These are phyloP conservation scores for Leptodermis oblonga DNA, from an alignment of 257 asterid species.

Conservation along the genomic window DNA sequence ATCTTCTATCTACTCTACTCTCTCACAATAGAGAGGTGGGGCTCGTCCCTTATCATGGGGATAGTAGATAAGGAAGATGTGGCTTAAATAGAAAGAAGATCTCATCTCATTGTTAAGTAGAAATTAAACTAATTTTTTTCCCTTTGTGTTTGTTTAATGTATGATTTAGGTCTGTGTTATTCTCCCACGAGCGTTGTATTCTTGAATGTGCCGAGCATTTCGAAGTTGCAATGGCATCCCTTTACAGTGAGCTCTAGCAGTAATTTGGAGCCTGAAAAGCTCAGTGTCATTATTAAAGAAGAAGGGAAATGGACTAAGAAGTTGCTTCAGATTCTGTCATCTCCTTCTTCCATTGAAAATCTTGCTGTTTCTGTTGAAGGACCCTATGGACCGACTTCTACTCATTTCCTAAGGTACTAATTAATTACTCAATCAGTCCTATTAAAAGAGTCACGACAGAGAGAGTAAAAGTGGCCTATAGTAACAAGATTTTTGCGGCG, in stretches of 20 bases:
- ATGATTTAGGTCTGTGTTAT: slow-evolving; percentile 46
- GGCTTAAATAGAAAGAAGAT: too few relatives aligned
- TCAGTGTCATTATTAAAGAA: slow-evolving; percentile 56
- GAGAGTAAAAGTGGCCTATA: too few relatives aligned
- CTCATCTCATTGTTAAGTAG: too few relatives aligned
- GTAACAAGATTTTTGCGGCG: too few relatives aligned
- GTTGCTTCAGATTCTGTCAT: slow-evolving; percentile 57
- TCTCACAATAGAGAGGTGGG: too few relatives aligned
- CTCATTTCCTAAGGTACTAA: slow-evolving; percentile 52
- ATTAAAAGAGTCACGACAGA: too few relatives aligned
- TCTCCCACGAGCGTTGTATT: slow-evolving; percentile 78
- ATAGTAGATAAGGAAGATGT: too few relatives aligned
- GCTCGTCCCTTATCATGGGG: too few relatives aligned
- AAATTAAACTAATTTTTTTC: neutral
- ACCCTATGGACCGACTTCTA: slow-evolving; percentile 83
- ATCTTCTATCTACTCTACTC: too few relatives aligned
- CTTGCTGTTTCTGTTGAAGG: slow-evolving; percentile 72
- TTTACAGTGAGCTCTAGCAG: slow-evolving; percentile 72
- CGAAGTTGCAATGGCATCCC: slow-evolving; percentile 94
- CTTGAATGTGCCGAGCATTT: slow-evolving; percentile 64
- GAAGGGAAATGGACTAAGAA: slow-evolving; percentile 80
- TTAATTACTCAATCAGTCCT: too few relatives aligned
- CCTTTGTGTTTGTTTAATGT: neutral
- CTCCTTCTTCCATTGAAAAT: slow-evolving; percentile 48
- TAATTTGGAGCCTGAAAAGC: slow-evolving; percentile 57